Evolutionary conservation across 1,284 basidiomycete genomes (phyloP), one percentile per base, ranked within the genome.

Genomic region (Calocybe gambosa): DNA sequence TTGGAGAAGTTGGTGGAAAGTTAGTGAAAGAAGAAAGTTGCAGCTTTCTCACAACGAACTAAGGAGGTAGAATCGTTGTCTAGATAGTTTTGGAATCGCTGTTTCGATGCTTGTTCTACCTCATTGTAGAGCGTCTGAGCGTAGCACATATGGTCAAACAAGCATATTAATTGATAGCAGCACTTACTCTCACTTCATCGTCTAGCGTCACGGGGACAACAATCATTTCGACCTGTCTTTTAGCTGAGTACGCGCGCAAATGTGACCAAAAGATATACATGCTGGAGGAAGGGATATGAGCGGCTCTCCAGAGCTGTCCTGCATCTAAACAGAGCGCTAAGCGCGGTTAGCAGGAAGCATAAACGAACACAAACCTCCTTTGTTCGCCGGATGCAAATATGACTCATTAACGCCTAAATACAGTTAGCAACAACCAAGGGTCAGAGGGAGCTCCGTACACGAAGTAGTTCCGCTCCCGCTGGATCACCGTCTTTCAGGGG

Each of bases 351-450:
- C 9, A 6, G 23, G 31, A 15, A 25, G 2, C 6, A 25, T 20
- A 18, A 41, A n/a, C n/a, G 33, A 51, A 18, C 20, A 25, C 50
- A 66, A 39, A 82, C 86, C 66, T 93, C 88, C 63, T 93, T 93
- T 3, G 89, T 93, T 26, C 91, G 77, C 4, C 91, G 82, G 38
- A 95, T 82, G 45, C 91, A 89, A 12, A 82, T 75, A 21, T 89
- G 85, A 37, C 71, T 80, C 76, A 94, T 91, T n/a, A 95, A 65
- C 3, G 85, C 88, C 82, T 89, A 51, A 12, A 51, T 2, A 16
- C 38, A 35, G 10, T 26, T 29, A 42, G 57, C 9, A 56, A 49
- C 21, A 25, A 45, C 18, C 19, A 36, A 12, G 65, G 31, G 3
- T 3, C 8, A 3, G 13, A 34, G 13, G n/a, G 3, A 4, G 13